These are phyloP conservation scores for Begonia loranthoides DNA, from an alignment of 306 rosid genomes.

Conservation along the genomic window DNA sequence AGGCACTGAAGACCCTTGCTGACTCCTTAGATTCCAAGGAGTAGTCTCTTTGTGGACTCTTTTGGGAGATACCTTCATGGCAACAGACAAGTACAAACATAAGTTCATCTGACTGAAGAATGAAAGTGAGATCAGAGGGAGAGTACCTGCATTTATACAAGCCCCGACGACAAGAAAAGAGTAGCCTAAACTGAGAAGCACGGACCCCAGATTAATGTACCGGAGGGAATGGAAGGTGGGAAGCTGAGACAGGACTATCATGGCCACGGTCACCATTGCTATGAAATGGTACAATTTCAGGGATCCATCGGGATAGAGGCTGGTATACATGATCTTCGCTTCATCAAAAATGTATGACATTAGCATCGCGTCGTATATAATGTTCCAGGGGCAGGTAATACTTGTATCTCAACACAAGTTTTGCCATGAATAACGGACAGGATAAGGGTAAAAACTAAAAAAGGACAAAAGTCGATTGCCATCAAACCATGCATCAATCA, in stretches of 20 bases:
- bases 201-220: constrained; percentile 59
- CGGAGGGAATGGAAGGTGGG: constrained; percentile 85
- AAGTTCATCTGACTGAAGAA: neutral
- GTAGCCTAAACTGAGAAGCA: constrained; percentile 73
- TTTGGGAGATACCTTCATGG: constrained; percentile 39
- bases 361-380: too few species aligned
- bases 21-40: constrained; percentile 44
- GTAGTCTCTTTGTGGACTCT: constrained; percentile 45
- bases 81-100: constrained; percentile 6
- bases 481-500: too few species aligned
- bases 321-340: constrained; percentile 60
- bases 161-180: constrained; percentile 57
- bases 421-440: too few species aligned
- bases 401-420: too few species aligned
- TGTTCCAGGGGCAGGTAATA: too few species aligned
- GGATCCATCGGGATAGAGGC: constrained; percentile 49
- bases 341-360: too few species aligned
- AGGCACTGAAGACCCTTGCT: constrained; percentile 54
- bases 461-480: too few species aligned
- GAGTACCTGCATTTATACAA: constrained; percentile 57
- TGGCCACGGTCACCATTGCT: constrained; percentile 80
- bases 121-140: neutral
- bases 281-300: constrained; percentile 75
- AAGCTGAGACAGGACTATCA: constrained; percentile 73
- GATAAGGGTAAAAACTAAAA: too few species aligned